Evolutionary conservation across 176 grass and related monocot genomes (phyloP).

Genomic region (Coix lacrymajobi): DNA sequence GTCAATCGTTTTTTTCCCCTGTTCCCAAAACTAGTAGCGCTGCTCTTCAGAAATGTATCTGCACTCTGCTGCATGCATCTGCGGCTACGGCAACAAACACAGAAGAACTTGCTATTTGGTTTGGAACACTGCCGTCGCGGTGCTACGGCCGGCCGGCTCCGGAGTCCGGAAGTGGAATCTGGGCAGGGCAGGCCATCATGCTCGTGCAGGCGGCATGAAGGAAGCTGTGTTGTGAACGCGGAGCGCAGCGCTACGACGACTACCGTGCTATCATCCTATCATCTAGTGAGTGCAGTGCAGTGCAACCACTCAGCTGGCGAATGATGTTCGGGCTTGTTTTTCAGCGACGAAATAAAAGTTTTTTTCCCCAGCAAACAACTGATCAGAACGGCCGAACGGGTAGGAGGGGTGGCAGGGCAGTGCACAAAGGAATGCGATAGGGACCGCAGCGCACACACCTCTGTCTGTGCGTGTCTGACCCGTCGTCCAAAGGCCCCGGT

Average conservation of each 20-base stretch:
- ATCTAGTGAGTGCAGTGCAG: no score
- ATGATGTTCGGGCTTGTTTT: not conserved
- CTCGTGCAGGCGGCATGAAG: not conserved
- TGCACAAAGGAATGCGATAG: not conserved
- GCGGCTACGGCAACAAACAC: no score
- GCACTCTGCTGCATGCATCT: no score
- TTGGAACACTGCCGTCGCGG: not conserved
- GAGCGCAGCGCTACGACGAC: no score
- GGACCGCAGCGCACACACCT: slow-evolving; percentile 12
- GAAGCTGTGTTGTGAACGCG: not conserved
- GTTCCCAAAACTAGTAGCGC: no score
- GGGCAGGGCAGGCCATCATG: not conserved
- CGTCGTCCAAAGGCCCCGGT: not conserved
- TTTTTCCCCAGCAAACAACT: not conserved
- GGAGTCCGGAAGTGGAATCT: no score
- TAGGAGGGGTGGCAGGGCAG: not conserved
- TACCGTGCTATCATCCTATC: no score
- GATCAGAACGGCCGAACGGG: no score
- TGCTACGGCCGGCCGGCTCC: not conserved
- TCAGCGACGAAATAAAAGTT: not conserved
- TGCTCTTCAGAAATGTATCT: no score
- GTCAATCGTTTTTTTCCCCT: no score
- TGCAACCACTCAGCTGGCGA: not conserved
- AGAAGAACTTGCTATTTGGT: no score
- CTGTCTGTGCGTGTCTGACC: slow-evolving; percentile 4